A percentile compares a stretch with the other conserved stretches of the same genome.
Evolutionary conservation across 805 yeast species (phyloP).

Genomic region (Candida peoriensis): DNA sequence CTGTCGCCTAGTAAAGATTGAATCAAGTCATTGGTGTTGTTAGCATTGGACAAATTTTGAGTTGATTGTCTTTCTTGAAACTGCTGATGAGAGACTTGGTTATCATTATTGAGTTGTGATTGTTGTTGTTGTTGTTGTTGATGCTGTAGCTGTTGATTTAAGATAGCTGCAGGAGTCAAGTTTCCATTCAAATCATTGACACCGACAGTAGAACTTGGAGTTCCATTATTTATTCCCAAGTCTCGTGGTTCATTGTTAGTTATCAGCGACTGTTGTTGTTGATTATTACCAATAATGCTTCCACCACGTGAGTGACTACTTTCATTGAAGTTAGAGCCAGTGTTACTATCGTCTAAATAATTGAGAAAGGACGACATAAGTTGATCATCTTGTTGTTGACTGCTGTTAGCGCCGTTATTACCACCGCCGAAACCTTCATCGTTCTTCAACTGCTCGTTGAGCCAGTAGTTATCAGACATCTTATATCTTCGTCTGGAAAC

Average conservation of each 20-base stretch:
- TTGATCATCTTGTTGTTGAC: conserved; percentile 18
- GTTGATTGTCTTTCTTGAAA: conserved; percentile 16
- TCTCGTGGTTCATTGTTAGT: conserved; percentile 5
- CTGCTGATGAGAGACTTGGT: no score
- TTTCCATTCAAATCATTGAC: conserved; percentile 2
- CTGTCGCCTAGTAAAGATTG: conserved; percentile 26
- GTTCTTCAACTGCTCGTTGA: conserved; percentile 21
- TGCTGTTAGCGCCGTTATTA: conserved; percentile 16
- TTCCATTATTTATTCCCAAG: conserved; percentile 22
- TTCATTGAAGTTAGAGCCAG: conserved; percentile 4
- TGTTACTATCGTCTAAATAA: conserved; percentile 38
- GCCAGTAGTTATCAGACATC: conserved; percentile 26
- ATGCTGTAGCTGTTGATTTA: conserved; percentile 13
- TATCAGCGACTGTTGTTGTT: conserved; percentile 2
- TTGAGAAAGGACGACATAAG: conserved; percentile 47
- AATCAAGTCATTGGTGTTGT: conserved; percentile 18
- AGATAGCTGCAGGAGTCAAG: conserved; percentile 19
- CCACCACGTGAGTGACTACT: not conserved
- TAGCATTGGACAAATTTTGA: conserved; percentile 10
- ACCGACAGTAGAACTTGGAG: conserved; percentile 1
- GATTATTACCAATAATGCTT: conserved; percentile 3
- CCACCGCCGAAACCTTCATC: conserved; percentile 18
- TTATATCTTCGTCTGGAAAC: not conserved
- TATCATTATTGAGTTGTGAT: no score
- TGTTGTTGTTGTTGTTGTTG: conserved; percentile 11